Evolutionary conservation across 1,284 basidiomycete species (phyloP).

Genomic region (Ustilago esculenta): DNA sequence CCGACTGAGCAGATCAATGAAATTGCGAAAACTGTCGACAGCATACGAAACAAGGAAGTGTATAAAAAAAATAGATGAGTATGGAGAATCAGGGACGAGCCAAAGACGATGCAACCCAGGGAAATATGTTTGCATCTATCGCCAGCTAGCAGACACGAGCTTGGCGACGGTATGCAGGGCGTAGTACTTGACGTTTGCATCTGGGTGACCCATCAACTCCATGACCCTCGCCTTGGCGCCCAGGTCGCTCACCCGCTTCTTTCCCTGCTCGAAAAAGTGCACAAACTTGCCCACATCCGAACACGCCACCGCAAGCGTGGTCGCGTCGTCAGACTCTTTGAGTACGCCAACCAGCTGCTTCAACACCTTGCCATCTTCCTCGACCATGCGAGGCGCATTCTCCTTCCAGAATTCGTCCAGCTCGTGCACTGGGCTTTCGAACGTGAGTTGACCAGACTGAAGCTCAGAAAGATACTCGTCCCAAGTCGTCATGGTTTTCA

Average conservation of each 20-base stretch:
- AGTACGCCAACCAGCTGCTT: constrained; percentile 80
- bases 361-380: constrained; percentile 91
- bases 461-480: constrained; percentile 95
- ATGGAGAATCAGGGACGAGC: no score
- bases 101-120: no score
- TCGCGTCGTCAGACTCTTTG: constrained; percentile 38
- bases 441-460: constrained; percentile 86
- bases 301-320: constrained; percentile 60
- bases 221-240: constrained; percentile 90
- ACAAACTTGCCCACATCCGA: constrained; percentile 63
- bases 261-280: constrained; percentile 56
- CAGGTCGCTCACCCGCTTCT: constrained; percentile 76
- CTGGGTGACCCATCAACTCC: constrained; percentile 89
- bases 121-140: constrained; percentile 9
- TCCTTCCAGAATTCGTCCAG: constrained; percentile 98
- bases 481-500: constrained; percentile 90
- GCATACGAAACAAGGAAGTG: no score
- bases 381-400: constrained; percentile 83
- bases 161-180: constrained; percentile 72
- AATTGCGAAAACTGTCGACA: no score
- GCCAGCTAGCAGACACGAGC: constrained; percentile 63
- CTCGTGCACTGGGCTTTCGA: constrained; percentile 89
- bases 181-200: constrained; percentile 89
- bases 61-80: no score
- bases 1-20: no score